Evolutionary conservation across 1,284 basidiomycete genomes (phyloP), one percentile per base, ranked within the genome.

Genomic region (Meira miltonrushii): DNA sequence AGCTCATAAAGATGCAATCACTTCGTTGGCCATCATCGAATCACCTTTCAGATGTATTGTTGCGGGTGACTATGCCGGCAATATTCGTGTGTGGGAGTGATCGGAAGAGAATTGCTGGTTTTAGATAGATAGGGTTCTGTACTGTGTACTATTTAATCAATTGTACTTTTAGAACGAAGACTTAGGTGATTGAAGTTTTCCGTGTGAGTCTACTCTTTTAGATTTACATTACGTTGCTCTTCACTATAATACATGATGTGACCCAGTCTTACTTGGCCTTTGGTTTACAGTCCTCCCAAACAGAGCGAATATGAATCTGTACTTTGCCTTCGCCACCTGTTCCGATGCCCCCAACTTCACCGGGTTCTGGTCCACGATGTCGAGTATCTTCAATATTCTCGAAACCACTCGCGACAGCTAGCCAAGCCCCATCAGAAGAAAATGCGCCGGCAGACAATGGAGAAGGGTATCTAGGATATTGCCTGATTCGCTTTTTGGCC

Each of bases 401-500:
- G 15, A 54, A 69, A 2, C 75, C 74, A 7, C 62, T 68, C 1
- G 75, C 75, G 19, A 76, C 46, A 17, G 66, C 61, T 2, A 78
- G 48, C 46, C 69, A 44, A 5, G 21, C 25, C 0, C 75, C 75
- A 19, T 68, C 61, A 2, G 62, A 44, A 44, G 68, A 71, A 52
- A 77, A 69, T 11, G 62, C 52, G 1, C 60, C 71, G 0, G 69
- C 66, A 17, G 64, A 71, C n/a, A 78, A 53, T 21, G 71, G 54
- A 1, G 63, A 56, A 3, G 58, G 44, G 7, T 69, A 48, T 19
- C 60, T 62, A 1, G 66, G 55, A 90, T 96, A 82, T 93, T 97
- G 71, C 40, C 90, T 85, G 64, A 97, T 82, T 11, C 95, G 86
- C 79, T 98, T 98, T 82, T 96, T 97, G 49, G 93, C 89, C 64